Evolutionary conservation across 768 basidiomycete genomes (phyloP).

Genomic region (Mycena sanguinolenta): DNA sequence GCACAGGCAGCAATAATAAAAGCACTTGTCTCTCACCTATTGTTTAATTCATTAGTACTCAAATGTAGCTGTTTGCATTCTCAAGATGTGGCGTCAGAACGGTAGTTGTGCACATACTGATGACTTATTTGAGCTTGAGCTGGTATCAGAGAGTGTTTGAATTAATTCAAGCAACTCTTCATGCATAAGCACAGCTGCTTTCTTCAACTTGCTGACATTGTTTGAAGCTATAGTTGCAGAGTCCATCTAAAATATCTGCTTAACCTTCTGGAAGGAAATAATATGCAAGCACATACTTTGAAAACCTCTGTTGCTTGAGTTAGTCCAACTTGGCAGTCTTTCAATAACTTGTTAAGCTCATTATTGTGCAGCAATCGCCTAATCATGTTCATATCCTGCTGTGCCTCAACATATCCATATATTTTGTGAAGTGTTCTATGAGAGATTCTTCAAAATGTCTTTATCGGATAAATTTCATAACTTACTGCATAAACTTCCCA

Average conservation of each 20-base stretch:
- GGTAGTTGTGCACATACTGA: no score
- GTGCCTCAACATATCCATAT: no score
- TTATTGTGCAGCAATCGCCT: not conserved
- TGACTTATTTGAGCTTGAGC: not conserved
- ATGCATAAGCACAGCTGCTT: not conserved
- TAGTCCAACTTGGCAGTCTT: not conserved
- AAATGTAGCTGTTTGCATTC: no score
- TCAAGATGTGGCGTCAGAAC: not conserved
- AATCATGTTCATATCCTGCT: not conserved
- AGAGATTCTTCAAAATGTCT: no score
- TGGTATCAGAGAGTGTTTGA: not conserved
- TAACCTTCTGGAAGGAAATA: not conserved
- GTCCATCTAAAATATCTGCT: not conserved
- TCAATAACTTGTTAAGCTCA: not conserved
- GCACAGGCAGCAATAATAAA: not conserved
- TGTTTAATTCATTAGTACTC: no score
- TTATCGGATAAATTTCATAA: not conserved
- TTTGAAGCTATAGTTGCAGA: not conserved
- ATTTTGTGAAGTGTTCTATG: no score
- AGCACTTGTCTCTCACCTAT: not conserved
- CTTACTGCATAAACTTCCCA: slow-evolving; percentile 5
- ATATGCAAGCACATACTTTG: not conserved
- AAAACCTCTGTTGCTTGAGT: not conserved
- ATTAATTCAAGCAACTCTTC: not conserved
- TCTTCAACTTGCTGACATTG: not conserved